Percentiles rank a stretch among this genome's conserved stretches.
These are phyloP conservation scores for Globisporangium spiculum DNA, from an alignment of 352 stramenopile genomes.

Conservation along the genomic window DNA sequence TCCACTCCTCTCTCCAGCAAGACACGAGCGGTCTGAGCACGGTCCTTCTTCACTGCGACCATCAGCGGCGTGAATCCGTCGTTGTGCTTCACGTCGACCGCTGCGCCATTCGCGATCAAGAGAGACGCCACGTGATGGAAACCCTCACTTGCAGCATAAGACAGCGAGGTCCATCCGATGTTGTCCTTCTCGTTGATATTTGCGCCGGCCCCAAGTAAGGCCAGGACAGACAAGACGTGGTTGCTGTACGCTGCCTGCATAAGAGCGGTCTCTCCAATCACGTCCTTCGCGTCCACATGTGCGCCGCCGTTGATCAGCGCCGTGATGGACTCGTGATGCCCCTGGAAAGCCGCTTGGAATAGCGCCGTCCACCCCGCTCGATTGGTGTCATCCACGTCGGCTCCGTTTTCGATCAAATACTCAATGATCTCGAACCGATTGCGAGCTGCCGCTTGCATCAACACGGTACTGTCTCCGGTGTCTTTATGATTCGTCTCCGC, in stretches of 20 bases:
- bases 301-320: conserved; percentile 7
- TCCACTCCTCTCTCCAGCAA: conserved; percentile 12
- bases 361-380: conserved; percentile 9
- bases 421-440: conserved; percentile 7
- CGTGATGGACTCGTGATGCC: conserved; percentile 3
- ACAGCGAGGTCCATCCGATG: conserved; percentile 11
- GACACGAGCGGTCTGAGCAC: background rate
- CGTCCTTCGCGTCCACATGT: conserved; percentile 8
- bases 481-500: conserved; percentile 9
- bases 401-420: conserved; percentile 6
- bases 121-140: background rate
- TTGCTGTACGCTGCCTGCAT: conserved; percentile 17
- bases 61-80: conserved; percentile 12
- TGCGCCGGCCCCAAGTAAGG: conserved; percentile 9
- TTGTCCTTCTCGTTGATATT: conserved; percentile 6
- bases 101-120: conserved; percentile 5
- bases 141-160: conserved; percentile 14
- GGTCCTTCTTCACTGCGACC: conserved; percentile 8
- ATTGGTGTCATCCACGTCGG: background rate
- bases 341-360: conserved; percentile 11
- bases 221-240: background rate
- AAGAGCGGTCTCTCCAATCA: conserved; percentile 4
- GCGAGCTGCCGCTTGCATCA: conserved; percentile 13
- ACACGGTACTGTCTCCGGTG: background rate
- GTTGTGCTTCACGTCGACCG: background rate